These are phyloP conservation scores for Anisodus tanguticus DNA, from an alignment of 257 asterid species.

Conservation along the genomic window DNA sequence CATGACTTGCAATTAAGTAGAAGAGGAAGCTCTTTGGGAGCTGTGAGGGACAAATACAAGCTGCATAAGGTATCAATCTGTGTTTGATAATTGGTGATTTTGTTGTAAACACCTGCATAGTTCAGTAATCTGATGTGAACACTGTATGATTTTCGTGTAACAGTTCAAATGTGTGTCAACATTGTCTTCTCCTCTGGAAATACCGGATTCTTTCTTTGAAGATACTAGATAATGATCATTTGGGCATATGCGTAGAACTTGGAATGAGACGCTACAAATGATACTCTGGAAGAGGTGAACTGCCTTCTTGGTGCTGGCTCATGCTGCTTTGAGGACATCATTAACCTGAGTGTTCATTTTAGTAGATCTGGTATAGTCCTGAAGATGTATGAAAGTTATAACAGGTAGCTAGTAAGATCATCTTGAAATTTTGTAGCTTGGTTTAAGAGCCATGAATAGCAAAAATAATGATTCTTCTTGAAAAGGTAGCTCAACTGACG, in stretches of 20 bases:
- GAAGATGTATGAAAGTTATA: not conserved
- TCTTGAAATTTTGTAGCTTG: not conserved
- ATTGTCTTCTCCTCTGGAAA: constrained; percentile 51
- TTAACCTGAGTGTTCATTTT: not conserved
- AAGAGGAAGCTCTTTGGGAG: constrained; percentile 57
- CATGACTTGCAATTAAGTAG: constrained; percentile 71
- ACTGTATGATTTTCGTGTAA: constrained; percentile 25
- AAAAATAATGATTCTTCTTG: not conserved
- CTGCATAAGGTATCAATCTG: constrained; percentile 60
- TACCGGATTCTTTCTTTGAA: constrained; percentile 53
- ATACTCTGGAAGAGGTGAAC: too few relatives aligned
- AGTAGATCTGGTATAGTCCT: not conserved
- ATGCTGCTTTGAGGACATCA: not conserved
- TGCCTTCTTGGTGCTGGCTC: not conserved
- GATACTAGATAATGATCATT: constrained; percentile 24
- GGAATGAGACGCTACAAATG: not conserved
- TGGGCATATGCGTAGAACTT: not conserved
- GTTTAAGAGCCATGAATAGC: not conserved
- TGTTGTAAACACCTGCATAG: not conserved
- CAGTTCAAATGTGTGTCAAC: constrained; percentile 83
- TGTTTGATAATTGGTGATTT: not conserved
- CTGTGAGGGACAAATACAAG: constrained; percentile 76
- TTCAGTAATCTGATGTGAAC: not conserved
- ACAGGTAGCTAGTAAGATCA: not conserved
- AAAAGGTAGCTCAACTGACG: too few relatives aligned